Conservation (phyloP, 2,329 filamentous ascomycete species). For the Penicillium sp. region DNA sequence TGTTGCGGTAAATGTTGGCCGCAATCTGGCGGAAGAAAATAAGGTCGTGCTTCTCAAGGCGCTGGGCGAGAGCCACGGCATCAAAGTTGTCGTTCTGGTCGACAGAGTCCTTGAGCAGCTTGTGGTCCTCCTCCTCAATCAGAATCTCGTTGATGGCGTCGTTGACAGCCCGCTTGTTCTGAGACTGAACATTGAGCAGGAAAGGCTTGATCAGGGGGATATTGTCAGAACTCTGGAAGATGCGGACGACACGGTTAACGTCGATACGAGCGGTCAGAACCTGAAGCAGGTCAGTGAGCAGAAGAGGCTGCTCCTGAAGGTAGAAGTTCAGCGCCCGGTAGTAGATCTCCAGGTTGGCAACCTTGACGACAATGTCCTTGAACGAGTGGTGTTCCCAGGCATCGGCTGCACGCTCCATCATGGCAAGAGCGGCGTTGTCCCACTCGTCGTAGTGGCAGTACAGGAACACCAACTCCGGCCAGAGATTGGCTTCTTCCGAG, state of each 20-base stretch:
- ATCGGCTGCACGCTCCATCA: constrained; percentile 95
- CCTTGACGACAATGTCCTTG: constrained; percentile 97
- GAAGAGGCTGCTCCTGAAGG: constrained; percentile 87
- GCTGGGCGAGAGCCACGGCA: constrained; percentile 78
- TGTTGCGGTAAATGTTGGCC: constrained; percentile 97
- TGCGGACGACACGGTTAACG: constrained; percentile 96
- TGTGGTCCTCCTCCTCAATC: constrained; percentile 98
- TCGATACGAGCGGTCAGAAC: constrained; percentile 87
- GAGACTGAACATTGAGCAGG: constrained; percentile 85
- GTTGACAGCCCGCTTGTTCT: constrained; percentile 98
- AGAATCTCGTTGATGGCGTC: constrained; percentile 94
- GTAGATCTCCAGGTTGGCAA: constrained; percentile 97
- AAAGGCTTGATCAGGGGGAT: constrained; percentile 97
- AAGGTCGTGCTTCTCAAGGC: constrained; percentile 91
- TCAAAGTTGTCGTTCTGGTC: constrained; percentile 99
- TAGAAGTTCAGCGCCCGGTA: constrained; percentile 97
- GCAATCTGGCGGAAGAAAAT: constrained; percentile 99
- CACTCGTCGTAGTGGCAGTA: constrained; percentile 98
- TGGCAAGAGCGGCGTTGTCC: constrained; percentile 90
- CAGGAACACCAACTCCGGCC: constrained; percentile 95
- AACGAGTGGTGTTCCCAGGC: constrained; percentile 99
- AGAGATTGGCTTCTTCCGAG: constrained; percentile 87
- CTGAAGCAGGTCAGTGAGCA: constrained; percentile 91
- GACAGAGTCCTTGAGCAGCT: constrained; percentile 92
- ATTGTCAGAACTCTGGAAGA: constrained; percentile 98